These are phyloP conservation scores for Penicillium sclerotiorum DNA, from an alignment of 2,329 filamentous ascomycete genomes.

Conservation along the genomic window DNA sequence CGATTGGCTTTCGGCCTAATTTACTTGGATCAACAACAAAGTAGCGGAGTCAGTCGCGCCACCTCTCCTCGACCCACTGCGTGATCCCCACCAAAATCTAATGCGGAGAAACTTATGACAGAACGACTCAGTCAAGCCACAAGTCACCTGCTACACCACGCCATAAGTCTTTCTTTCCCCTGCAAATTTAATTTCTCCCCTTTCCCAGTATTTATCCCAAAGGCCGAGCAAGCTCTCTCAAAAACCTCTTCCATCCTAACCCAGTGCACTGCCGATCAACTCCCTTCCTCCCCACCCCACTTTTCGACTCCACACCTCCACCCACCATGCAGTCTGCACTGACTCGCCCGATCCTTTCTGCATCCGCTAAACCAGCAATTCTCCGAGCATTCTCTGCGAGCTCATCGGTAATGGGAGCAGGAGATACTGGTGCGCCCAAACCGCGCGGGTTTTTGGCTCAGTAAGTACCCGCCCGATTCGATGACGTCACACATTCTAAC, in stretches of 20 bases:
- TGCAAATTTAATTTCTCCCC: no score
- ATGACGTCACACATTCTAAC: slow-evolving; percentile 25
- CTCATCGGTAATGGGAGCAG: slow-evolving; percentile 23
- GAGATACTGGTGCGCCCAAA: slow-evolving; percentile 27
- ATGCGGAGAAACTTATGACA: slow-evolving; percentile 1
- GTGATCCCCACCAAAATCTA: not conserved
- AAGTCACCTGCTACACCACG: not conserved
- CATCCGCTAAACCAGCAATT: slow-evolving; percentile 3
- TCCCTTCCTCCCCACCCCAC: slow-evolving; percentile 2
- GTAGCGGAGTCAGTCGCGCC: not conserved
- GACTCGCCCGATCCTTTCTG: slow-evolving; percentile 21
- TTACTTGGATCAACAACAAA: no score
- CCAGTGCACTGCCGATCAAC: no score
- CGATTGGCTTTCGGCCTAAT: no score
- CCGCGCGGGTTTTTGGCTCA: slow-evolving; percentile 28
- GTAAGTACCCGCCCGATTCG: slow-evolving; percentile 20
- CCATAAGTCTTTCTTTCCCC: not conserved
- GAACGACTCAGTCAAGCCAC: not conserved
- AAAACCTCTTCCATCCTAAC: not conserved
- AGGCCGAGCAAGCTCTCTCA: no score
- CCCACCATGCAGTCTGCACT: slow-evolving; percentile 20
- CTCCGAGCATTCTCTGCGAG: slow-evolving; percentile 22
- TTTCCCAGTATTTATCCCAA: no score
- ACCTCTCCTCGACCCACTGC: not conserved
- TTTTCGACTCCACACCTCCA: not conserved